Base-by-base conservation (phyloP, 352 stramenopile genomes). In the Globisporangium paddicum region DNA sequence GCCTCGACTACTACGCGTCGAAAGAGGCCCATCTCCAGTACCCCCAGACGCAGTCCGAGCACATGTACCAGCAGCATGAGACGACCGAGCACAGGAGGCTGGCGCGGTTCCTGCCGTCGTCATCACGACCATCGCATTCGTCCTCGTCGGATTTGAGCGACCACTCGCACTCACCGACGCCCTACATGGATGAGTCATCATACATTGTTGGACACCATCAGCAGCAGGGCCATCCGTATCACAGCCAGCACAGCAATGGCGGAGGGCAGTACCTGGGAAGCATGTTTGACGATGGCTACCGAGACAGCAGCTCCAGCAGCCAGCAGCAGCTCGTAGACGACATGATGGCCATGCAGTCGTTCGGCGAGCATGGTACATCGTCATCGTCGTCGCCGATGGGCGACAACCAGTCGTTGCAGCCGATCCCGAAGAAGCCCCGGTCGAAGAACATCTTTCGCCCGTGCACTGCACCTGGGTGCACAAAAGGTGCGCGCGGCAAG, bases 401-500 rank as follows among this genome's bases (percentile, higher is more conserved):
- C 23, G 32, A 49, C 42, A 51, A 44, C 10, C 66, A 65, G 42
- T 75, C 63, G 19, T 37, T 70, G 42, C 74, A 77, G 62, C 50
- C 65, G 32, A 64, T 76, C 30, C 34, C 67, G 5, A 91, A 88
- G 70, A 89, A 89, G 32, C 64, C 77, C 21, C 81, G 81, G 25
- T 71, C 79, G 5, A 89, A 91, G 67, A 91, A 89, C 42, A 67
- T 86, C 18, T 87, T 91, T 58, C 79, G 81, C 5, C 77, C 68
- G 16, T 95, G 86, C 49, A 77, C 69, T 16, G 45, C 66, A 1
- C 66, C 77, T 1, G 79, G 80, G 1, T 95, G 86, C 53, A 82
- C 72, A 42, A 94, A 94, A 63, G 80, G 82, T 40, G 84, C 82
- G 41, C 81, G 84, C 35, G 86, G 85, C 30, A 91, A 91, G 55